phyloP scores from a whole-genome alignment of 306 rosid genomes.

The Cercis canadensis region DNA sequence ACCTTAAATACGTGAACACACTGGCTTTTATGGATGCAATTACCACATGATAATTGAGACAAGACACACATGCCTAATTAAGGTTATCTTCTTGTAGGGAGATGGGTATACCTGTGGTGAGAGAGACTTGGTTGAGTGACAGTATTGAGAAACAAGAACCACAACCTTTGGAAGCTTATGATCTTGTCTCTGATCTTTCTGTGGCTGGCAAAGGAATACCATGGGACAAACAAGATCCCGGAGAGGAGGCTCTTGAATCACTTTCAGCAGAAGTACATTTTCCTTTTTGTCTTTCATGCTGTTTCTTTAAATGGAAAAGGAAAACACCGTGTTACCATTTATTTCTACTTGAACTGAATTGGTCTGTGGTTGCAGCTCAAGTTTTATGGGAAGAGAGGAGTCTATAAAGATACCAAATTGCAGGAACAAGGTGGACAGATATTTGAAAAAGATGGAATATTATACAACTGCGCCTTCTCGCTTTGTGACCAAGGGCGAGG shows the following conservation, averaged over 20 bases:
- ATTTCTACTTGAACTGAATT: neutral
- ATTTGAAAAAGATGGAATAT: constrained; percentile 66
- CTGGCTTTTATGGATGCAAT: no score
- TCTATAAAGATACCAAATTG: constrained; percentile 71
- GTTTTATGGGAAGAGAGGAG: constrained; percentile 84
- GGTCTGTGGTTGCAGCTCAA: constrained; percentile 62
- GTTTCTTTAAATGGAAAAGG: neutral
- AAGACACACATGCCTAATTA: neutral
- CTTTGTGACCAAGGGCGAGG: constrained; percentile 73
- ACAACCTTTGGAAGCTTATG: constrained; percentile 82
- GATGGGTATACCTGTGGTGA: constrained; percentile 65
- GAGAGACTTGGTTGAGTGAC: constrained; percentile 74
- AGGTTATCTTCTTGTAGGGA: constrained; percentile 54
- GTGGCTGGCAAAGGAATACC: constrained; percentile 78
- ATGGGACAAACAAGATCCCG: constrained; percentile 83
- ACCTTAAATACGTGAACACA: no score
- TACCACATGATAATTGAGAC: neutral
- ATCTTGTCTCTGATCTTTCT: constrained; percentile 72
- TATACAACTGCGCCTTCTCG: constrained; percentile 84
- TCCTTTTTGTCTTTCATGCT: neutral
- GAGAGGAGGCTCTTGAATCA: constrained; percentile 78
- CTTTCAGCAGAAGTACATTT: constrained; percentile 64
- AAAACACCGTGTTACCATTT: constrained; percentile 4
- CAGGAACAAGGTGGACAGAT: constrained; percentile 74
- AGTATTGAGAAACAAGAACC: constrained; percentile 82